These are phyloP conservation scores for Limnomonas spitsbergensis DNA, from an alignment of 139 green algal genomes.

Conservation along the genomic window DNA sequence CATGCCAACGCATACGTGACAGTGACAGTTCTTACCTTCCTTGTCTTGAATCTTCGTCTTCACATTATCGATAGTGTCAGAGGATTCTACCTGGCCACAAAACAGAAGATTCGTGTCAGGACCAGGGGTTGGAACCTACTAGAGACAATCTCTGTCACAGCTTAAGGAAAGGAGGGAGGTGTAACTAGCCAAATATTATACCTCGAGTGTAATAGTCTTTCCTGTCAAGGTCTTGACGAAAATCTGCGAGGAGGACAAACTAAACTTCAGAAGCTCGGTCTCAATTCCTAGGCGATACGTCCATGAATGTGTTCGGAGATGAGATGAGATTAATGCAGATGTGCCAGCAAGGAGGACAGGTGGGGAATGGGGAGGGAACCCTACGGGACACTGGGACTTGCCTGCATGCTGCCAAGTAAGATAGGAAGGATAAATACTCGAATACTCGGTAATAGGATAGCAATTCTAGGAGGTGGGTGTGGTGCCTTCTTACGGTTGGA, in stretches of 20 bases:
- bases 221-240: conserved; percentile 84
- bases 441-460: no score
- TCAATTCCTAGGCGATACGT: not conserved
- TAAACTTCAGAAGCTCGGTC: no score
- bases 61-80: conserved; percentile 88
- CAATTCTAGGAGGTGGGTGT: no score
- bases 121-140: not conserved
- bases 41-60: conserved; percentile 94
- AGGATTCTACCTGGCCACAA: conserved; percentile 66
- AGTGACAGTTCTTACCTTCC: conserved; percentile 58
- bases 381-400: not conserved
- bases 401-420: not conserved
- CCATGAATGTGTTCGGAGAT: not conserved
- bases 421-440: not conserved
- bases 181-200: no score
- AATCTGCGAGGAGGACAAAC: conserved; percentile 92
- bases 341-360: not conserved
- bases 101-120: no score
- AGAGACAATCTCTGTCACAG: not conserved
- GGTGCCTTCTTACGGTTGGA: no score
- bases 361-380: not conserved
- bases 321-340: not conserved
- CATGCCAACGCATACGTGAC: no score
- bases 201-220: conserved; percentile 73
- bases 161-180: not conserved